Evolutionary conservation across 768 basidiomycete species (phyloP), one percentile per base, ranked within the genome.

Genomic region (Rhodocollybia butyracea): DNA sequence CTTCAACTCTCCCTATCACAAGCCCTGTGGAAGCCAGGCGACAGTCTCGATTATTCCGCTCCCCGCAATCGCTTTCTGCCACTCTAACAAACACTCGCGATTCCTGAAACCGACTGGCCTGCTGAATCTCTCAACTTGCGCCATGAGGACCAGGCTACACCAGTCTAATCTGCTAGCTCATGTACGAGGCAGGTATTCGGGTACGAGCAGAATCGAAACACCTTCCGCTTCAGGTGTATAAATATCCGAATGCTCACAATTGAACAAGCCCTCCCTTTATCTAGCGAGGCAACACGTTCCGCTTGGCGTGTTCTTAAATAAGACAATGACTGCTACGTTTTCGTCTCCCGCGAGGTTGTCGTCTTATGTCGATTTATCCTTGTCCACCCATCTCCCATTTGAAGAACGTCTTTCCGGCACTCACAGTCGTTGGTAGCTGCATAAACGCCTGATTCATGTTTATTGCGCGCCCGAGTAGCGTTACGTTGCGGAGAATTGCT

Each of bases 271-370:
- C 22, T 26, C 34, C 48, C 22, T 24, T n/a, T 2, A 17, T 24
- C 38, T 50, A 34, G 48, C 38, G 48, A 50, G 48, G 48, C 48
- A 50, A 34, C 48, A 50, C 48, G 34, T 50, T 47, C 26, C 48
- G 34, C 48, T 50, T 50, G 48, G 15, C 34, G 48, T 50, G 48
- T 38, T 50, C 6, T 3, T 38, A 50, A 50, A 50, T 50, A 50
- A n/a, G 13, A 5, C 48, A 50, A 47, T 11, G 48, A 10, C 32
- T 38, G 48, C 48, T 50, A 19, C 48, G 48, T 50, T 34, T 31
- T 26, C 1, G 17, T 12, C n/a, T n/a, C n/a, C n/a, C n/a, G n/a
- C n/a, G n/a, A n/a, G n/a, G n/a, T n/a, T n/a, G n/a, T n/a, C n/a
- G n/a, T n/a, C n/a, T n/a, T n/a, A n/a, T n/a, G n/a, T n/a, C n/a